A percentile compares a stretch with the other conserved stretches of the same genome.
These are phyloP conservation scores for Microdochium nivale DNA, from an alignment of 2,329 filamentous ascomycete species.

Conservation along the genomic window DNA sequence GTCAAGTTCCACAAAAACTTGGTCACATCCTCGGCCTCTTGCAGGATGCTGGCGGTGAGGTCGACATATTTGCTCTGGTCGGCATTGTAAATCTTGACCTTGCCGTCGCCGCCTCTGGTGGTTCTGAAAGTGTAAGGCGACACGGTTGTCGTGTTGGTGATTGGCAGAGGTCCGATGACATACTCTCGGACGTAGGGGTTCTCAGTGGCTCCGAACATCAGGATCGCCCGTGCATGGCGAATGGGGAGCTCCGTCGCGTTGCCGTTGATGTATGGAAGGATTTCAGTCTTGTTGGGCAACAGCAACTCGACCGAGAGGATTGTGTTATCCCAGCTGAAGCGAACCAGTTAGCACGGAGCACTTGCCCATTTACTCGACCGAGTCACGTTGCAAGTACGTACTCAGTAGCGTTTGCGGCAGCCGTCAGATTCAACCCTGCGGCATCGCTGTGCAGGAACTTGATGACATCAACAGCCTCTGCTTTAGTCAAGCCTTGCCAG, in stretches of 20 bases:
- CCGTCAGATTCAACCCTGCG: slow-evolving; percentile 22
- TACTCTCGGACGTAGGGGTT: slow-evolving; percentile 3
- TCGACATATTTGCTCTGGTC: neutral
- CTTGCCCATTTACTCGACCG: neutral
- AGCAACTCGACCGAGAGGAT: slow-evolving; percentile 11
- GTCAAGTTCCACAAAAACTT: neutral
- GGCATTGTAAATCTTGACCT: neutral
- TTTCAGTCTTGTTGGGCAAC: slow-evolving; percentile 26
- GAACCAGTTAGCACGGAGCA: neutral
- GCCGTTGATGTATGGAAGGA: slow-evolving; percentile 19
- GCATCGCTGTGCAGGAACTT: slow-evolving; percentile 18
- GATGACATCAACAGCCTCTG: slow-evolving; percentile 21
- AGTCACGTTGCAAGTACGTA: slow-evolving; percentile 9
- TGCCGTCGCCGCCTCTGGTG: neutral
- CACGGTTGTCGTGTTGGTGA: neutral
- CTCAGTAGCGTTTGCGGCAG: slow-evolving; percentile 17
- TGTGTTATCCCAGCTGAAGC: slow-evolving; percentile 4
- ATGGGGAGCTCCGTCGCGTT: slow-evolving; percentile 9
- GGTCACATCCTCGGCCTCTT: neutral
- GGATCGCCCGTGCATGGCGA: slow-evolving; percentile 3
- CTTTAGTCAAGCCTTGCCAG: slow-evolving; percentile 17
- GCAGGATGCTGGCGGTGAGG: neutral
- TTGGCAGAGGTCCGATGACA: neutral
- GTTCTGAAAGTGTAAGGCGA: neutral
- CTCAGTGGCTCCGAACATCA: slow-evolving; percentile 12